Percentiles rank a stretch among this genome's conserved stretches.
Evolutionary conservation across 2,329 filamentous ascomycete genomes (phyloP).

Genomic region (Trichophyton mentagrophytes): DNA sequence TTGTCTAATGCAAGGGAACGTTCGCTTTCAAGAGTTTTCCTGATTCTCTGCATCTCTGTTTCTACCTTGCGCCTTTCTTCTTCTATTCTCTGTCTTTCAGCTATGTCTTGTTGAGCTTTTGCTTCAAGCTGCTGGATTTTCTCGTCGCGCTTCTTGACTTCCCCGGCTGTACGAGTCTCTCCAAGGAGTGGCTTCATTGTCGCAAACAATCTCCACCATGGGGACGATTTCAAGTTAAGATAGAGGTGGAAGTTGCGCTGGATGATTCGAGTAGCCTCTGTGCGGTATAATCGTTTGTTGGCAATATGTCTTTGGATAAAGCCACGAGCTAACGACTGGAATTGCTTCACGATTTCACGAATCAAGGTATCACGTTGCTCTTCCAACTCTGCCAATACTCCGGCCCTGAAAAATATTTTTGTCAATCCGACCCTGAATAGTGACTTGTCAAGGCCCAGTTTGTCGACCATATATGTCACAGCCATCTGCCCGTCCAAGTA

Average conservation of each 20-base stretch:
- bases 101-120: constrained; percentile 65
- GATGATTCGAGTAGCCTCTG: constrained; percentile 88
- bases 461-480: constrained; percentile 76
- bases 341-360: constrained; percentile 80
- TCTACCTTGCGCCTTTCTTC: constrained; percentile 83
- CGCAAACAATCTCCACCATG: constrained; percentile 93
- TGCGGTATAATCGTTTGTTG: constrained; percentile 85
- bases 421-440: constrained; percentile 89
- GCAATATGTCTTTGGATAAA: constrained; percentile 79
- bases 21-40: constrained; percentile 91
- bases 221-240: constrained; percentile 74
- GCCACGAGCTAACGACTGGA: constrained; percentile 83
- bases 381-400: constrained; percentile 90
- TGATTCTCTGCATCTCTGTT: constrained; percentile 73
- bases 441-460: constrained; percentile 68
- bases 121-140: constrained; percentile 78
- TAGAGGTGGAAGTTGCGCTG: constrained; percentile 91
- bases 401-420: constrained; percentile 95
- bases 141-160: constrained; percentile 90
- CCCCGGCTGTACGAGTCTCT: constrained; percentile 76
- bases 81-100: constrained; percentile 66
- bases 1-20: constrained; percentile 92
- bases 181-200: constrained; percentile 93
- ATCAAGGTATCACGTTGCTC: constrained; percentile 89
- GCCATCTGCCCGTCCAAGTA: constrained; percentile 83